Percentiles rank a stretch among this genome's conserved stretches.
Conservation (phyloP, 2,329 filamentous ascomycete genomes). For the Verticillium albo-atrum region DNA sequence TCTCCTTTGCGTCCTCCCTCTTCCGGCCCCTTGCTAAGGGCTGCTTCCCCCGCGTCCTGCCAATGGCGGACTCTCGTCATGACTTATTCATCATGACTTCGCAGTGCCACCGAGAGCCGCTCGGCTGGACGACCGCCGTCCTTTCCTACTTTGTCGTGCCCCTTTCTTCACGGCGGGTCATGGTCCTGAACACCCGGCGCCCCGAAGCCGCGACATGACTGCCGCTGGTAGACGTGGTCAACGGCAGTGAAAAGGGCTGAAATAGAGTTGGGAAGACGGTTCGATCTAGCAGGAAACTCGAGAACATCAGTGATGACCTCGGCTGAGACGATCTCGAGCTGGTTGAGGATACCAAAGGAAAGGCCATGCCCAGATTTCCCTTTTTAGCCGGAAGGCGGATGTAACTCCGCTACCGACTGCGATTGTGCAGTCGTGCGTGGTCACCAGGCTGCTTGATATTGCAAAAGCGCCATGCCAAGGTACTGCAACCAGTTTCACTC, state of each 20-base stretch:
- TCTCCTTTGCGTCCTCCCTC: constrained; percentile 4
- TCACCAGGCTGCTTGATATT: background rate
- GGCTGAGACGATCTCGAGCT: background rate
- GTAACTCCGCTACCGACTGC: background rate
- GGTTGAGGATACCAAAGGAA: background rate
- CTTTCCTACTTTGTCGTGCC: background rate
- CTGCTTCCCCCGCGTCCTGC: background rate
- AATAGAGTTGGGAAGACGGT: background rate
- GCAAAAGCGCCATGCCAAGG: background rate
- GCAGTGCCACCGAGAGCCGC: background rate
- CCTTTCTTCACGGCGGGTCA: background rate
- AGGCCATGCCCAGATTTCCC: background rate
- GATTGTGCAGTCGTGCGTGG: background rate
- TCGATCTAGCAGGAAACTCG: background rate
- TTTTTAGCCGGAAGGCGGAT: background rate
- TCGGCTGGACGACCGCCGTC: background rate
- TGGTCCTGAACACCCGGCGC: background rate
- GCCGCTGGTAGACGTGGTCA: background rate
- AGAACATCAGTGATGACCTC: background rate
- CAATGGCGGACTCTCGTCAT: background rate
- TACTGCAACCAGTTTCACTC: background rate
- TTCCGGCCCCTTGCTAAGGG: constrained; percentile 3
- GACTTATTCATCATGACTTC: background rate
- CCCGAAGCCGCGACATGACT: background rate
- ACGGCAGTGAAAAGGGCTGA: background rate